Conservation (phyloP, 2,329 filamentous ascomycete genomes). For the Apiospora pterosperma region DNA sequence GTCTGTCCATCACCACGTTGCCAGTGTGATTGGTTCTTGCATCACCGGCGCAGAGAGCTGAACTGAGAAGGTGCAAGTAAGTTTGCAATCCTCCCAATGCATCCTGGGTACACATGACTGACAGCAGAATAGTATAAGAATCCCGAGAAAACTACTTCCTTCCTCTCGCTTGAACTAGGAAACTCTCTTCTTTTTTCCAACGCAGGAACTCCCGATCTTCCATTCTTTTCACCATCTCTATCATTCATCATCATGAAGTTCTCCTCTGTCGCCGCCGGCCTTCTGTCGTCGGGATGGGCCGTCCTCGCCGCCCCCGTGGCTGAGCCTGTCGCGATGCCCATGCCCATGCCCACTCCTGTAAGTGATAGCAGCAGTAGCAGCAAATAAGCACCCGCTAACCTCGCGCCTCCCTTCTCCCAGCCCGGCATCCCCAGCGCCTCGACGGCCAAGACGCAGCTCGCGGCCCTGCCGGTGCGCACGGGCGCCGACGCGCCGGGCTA, state of each 20-base stretch:
- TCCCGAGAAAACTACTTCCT: not conserved
- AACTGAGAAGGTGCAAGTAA: not conserved
- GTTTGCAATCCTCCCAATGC: not conserved
- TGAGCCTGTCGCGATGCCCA: constrained; percentile 4
- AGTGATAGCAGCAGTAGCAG: too few species aligned
- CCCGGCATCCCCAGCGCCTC: constrained; percentile 61
- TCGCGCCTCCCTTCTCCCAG: too few species aligned
- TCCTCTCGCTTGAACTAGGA: not conserved
- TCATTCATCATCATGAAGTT: constrained; percentile 18
- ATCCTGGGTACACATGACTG: not conserved
- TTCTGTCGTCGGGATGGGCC: constrained; percentile 20
- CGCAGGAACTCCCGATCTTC: not conserved
- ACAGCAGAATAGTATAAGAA: not conserved
- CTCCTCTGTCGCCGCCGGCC: constrained; percentile 16
- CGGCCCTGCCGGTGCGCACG: constrained; percentile 53
- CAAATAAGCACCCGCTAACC: too few species aligned
- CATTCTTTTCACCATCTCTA: not conserved
- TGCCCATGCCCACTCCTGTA: constrained; percentile 22
- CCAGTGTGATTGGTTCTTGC: not conserved
- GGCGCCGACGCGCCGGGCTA: constrained; percentile 56
- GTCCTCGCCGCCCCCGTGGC: constrained; percentile 20
- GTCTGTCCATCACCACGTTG: not conserved
- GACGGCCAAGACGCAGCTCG: constrained; percentile 55
- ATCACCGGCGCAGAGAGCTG: not conserved
- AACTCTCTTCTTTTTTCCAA: not conserved